Base-by-base conservation (phyloP, 495 filamentous ascomycete genomes). In the Entonaema liquescens region DNA sequence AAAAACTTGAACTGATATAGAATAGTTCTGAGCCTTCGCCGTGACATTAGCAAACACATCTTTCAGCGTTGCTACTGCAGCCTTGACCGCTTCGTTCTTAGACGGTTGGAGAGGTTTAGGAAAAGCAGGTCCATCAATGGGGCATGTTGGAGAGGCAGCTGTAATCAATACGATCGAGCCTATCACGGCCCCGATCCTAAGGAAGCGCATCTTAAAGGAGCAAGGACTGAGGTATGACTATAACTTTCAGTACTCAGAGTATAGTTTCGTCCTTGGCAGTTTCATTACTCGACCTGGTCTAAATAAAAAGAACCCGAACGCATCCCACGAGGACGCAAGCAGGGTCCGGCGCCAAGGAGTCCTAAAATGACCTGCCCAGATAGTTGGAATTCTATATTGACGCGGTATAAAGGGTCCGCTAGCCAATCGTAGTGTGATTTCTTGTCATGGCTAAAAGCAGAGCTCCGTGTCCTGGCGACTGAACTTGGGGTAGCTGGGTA, bases 1-100 rank as follows among this genome's bases (percentile, higher is more conserved):
- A 71, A 86, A 87, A 17, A 87, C 72, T 33, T 82, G 79, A 5
- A 86, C 68, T 15, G 83, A 80, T 64, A 85, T 82, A 0, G 86
- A 87, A 40, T 81, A 80, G 33, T 82, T 78, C 31, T 79, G 68
- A 21, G 82, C 68, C 28, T 26, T 64, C 5, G 31, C 63, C 11
- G 72, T 75, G 26, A 68, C 29, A 17, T 72, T 72, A 21, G 44
- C 59, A 29, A 85, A 73, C 17, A 60, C 57, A n/a, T 66, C 60
- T 12, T 80, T 81, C 12, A 85, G 66, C 55, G 74, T 80, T 9
- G 74, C 70, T n/a, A 82, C 33, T 21, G 79, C 81, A 2, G 60
- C 55, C 38, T 76, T 73, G 23, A 85, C 69, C 7, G 73, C 73
- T 0, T 74, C 64, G 53, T 63, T 75, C 31, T 74, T 59, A 4